Evolutionary conservation across 345 rosid species (phyloP).

Genomic region (Moricandia moricandioides): DNA sequence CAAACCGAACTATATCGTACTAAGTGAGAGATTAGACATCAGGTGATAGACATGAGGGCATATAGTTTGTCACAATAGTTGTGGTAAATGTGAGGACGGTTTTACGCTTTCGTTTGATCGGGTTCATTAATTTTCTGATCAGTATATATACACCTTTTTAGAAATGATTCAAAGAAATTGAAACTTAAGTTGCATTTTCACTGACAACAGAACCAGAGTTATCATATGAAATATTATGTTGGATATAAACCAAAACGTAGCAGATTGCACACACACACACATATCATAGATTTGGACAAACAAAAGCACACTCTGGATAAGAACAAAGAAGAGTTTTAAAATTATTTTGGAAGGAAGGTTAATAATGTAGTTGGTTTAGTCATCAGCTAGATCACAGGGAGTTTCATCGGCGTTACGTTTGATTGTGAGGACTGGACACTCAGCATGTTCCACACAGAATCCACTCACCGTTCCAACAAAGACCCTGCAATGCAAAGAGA

Average conservation of each 20-base stretch:
- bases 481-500: slow-evolving; percentile 52
- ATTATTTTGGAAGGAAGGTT: not conserved
- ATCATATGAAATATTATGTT: not conserved
- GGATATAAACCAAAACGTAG: not conserved
- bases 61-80: not conserved
- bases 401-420: slow-evolving; percentile 77
- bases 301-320: not conserved
- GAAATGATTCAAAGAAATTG: not conserved
- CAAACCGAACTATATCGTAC: no score
- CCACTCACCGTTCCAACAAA: slow-evolving; percentile 91
- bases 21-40: no score
- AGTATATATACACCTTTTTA: no score
- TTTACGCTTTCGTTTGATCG: not conserved
- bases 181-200: not conserved
- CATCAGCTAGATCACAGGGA: slow-evolving; percentile 87
- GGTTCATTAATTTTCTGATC: not conserved
- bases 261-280: not conserved
- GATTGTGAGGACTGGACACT: slow-evolving; percentile 83
- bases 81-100: not conserved
- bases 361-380: slow-evolving; percentile 38
- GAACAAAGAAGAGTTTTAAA: not conserved
- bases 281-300: slow-evolving; percentile 2
- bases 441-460: slow-evolving; percentile 85
- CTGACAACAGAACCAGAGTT: not conserved
- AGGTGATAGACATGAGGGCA: no score